Evolutionary conservation across 2,329 filamentous ascomycete species (phyloP), one percentile per base, ranked within the genome.

Genomic region (Fusarium torulosum): DNA sequence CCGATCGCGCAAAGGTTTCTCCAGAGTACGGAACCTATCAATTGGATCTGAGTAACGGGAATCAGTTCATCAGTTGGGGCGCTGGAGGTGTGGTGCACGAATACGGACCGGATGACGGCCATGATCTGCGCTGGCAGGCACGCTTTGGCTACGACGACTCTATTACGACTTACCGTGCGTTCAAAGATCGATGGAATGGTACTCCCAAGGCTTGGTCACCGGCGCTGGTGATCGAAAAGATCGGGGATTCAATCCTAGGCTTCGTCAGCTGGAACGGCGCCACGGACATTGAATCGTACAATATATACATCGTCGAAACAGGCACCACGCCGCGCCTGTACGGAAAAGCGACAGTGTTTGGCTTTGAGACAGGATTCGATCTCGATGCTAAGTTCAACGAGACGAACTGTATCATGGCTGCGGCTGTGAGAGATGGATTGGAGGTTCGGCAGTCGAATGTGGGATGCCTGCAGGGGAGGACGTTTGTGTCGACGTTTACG

Each of bases 251-350:
- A 0, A 31, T 66, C 1, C 38, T 53, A 2, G 70, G 65, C 6
- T 74, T 67, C 19, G 67, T 75, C 2, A 72, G 66, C 47, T 75
- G 73, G 73, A 75, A 75, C 35, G 73, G 73, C 0, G 73, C 70
- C 4, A 75, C 73, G 0, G 73, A 74, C 4, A 63, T 75, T 3
- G 63, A 73, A 2, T 13, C 45, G 2, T 75, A 72, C 63, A 71
- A 71, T 10, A 41, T 75, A 1, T 75, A 75, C 27, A 11, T 50
- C 0, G 33, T 64, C 0, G 54, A 66, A 8, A 29, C 40, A 9
- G 57, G 56, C 17, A 29, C 33, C 2, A 45, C 31, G 3, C 37
- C 62, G 15, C 46, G 20, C 4, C 41, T 46, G 0, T 7, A 69
- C 1, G 73, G 69, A 0, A 53, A 23, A 40, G 45, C 64, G 0